A percentile compares a stretch with the other conserved stretches of the same genome.
Evolutionary conservation across 371 early-diverging fungal genomes (phyloP).

Genomic region (Rhizopus sp.): DNA sequence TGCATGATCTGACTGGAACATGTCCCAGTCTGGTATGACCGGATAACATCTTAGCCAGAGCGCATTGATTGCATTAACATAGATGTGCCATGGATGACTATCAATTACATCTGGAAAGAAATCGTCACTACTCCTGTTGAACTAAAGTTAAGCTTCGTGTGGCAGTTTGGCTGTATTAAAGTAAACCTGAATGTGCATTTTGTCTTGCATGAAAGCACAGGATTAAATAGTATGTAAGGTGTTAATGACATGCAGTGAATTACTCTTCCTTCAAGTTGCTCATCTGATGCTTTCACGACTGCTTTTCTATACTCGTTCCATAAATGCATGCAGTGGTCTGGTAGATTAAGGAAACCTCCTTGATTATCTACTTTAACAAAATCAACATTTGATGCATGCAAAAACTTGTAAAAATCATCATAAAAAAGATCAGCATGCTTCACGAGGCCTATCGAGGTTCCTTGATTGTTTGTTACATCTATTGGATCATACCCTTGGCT

Average conservation of each 20-base stretch:
- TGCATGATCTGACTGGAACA: slow-evolving; percentile 53
- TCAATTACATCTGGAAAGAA: slow-evolving; percentile 42
- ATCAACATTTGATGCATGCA: slow-evolving; percentile 28
- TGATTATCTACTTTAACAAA: slow-evolving; percentile 53
- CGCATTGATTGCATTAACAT: slow-evolving; percentile 44
- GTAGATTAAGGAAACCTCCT: slow-evolving; percentile 31
- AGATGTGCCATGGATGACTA: slow-evolving; percentile 55
- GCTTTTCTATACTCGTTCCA: slow-evolving; percentile 35
- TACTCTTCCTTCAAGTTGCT: slow-evolving; percentile 12
- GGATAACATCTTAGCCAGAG: slow-evolving; percentile 22
- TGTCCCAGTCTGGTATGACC: slow-evolving; percentile 50
- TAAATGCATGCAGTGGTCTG: neutral
- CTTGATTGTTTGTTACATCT: neutral
- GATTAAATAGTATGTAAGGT: slow-evolving; percentile 26
- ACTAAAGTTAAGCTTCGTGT: too few relatives aligned
- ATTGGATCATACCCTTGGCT: neutral
- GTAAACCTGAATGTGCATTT: slow-evolving; percentile 7
- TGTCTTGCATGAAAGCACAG: slow-evolving; percentile 6
- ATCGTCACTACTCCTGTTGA: slow-evolving; percentile 48
- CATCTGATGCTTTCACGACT: slow-evolving; percentile 14
- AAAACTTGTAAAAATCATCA: slow-evolving; percentile 33
- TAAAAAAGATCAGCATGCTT: slow-evolving; percentile 32
- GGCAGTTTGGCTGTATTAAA: too few relatives aligned
- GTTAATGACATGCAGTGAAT: slow-evolving; percentile 53
- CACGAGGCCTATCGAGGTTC: neutral